Percentiles rank a stretch among this genome's conserved stretches.
Evolutionary conservation across 768 basidiomycete genomes (phyloP).

Genomic region (Boletus reticuloceps): DNA sequence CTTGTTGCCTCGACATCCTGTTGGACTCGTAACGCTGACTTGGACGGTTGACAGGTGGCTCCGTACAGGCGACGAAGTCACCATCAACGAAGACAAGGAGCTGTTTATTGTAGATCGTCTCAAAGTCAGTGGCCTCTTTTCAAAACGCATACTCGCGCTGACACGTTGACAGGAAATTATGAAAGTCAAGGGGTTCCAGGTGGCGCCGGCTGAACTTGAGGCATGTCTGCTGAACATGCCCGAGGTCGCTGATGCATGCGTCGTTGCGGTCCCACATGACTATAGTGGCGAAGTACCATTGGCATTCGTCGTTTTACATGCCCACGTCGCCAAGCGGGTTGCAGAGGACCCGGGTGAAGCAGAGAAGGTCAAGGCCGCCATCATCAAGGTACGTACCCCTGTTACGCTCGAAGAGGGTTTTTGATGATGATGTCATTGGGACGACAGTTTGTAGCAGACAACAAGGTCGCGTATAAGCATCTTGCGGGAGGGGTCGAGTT

Average conservation of each 20-base stretch:
- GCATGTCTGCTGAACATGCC: constrained; percentile 60
- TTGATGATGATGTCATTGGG: not conserved
- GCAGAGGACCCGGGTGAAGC: constrained; percentile 27
- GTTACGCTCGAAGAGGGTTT: not conserved
- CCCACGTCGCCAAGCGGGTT: constrained; percentile 38
- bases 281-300: constrained; percentile 71
- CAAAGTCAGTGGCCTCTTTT: constrained; percentile 39
- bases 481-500: constrained; percentile 60
- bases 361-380: constrained; percentile 41
- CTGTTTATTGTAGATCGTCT: constrained; percentile 62
- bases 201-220: constrained; percentile 72
- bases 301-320: constrained; percentile 59
- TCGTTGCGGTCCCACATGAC: constrained; percentile 65
- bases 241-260: constrained; percentile 60
- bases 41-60: constrained; percentile 50
- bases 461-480: constrained; percentile 57
- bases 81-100: constrained; percentile 51
- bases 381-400: constrained; percentile 41
- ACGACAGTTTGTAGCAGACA: constrained; percentile 49
- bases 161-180: constrained; percentile 50
- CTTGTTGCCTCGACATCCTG: not conserved
- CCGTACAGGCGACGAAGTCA: constrained; percentile 64
- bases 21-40: not conserved
- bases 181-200: constrained; percentile 71
- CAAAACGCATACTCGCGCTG: not conserved